Evolutionary conservation across 2,329 filamentous ascomycete species (phyloP).

Genomic region (Trichoderma arundinaceum): DNA sequence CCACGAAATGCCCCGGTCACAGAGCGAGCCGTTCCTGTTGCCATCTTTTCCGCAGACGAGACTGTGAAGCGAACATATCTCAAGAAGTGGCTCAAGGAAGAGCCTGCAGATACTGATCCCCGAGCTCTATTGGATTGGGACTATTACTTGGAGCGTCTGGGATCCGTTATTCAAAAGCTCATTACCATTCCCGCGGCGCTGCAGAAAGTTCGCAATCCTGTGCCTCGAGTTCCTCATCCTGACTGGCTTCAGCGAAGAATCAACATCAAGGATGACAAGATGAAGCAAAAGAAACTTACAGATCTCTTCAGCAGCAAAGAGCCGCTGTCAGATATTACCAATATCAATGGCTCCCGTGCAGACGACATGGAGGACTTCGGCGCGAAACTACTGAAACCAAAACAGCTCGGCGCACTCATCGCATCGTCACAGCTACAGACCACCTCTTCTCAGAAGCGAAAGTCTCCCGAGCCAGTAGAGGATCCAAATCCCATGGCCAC

Average conservation of each 20-base stretch:
- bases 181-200: conserved; percentile 97
- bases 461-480: conserved; percentile 71
- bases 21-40: conserved; percentile 90
- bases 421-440: conserved; percentile 58
- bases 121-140: conserved; percentile 92
- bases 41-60: conserved; percentile 95
- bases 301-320: conserved; percentile 76
- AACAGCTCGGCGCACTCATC: conserved; percentile 60
- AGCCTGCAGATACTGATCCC: conserved; percentile 88
- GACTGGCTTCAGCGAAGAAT: conserved; percentile 96
- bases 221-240: conserved; percentile 89
- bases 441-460: conserved; percentile 67
- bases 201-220: conserved; percentile 93
- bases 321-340: conserved; percentile 74
- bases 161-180: conserved; percentile 97
- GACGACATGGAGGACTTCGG: conserved; percentile 85
- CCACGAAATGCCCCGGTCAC: conserved; percentile 92
- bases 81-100: conserved; percentile 94
- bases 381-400: conserved; percentile 68
- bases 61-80: conserved; percentile 86
- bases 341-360: conserved; percentile 62
- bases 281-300: conserved; percentile 99
- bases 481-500: conserved; percentile 79
- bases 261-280: conserved; percentile 91
- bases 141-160: conserved; percentile 94